Base-by-base conservation (phyloP, 2,329 filamentous ascomycete species). In the Lachnellula cervina region DNA sequence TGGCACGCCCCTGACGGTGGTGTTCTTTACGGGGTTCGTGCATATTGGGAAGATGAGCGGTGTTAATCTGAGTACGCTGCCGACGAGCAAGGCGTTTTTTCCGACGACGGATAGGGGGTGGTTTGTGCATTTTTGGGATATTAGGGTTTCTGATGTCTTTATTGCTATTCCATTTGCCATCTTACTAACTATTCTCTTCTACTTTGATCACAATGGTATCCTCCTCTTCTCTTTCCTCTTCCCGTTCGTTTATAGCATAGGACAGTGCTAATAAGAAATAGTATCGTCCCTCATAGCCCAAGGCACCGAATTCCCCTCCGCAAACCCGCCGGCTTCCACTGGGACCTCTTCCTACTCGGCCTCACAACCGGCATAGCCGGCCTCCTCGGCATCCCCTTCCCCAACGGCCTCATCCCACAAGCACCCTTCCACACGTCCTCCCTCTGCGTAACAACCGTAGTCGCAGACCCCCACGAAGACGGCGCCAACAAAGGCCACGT, bases 11-110 rank as follows among this genome's bases (percentile, higher is more conserved):
- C 74, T 93, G 58, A 90, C 88, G 0, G 81, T 92, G 53, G 75
- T 96, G 58, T 96, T 96, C 77, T 96, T 96, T 70, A 91, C 90
- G 0, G 90, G 90, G 0, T 96, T 95, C 66, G 87, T 94, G 1
- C 88, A 94, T 70, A 83, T 95, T 59, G 90, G 90, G 7, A 86
- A 88, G 65, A 93, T 96, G 88, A 74, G 74, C n/a, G 72, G 79
- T 42, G 80, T 95, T 1, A 69, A 82, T 19, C 74, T 96, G 9
- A 82, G 88, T 59, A 84, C 80, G 8, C 76, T 96, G 28, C 90
- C 90, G 0, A 93, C 86, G 0, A 84, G 84, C 60, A 84, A 82
- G 55, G 83, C 90, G 0, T 96, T 96, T 74, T 84, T 82, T 65
- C 91, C 91, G 0, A 96, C 91, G 0, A 77, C 74, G 0, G 83